Evolutionary conservation across 1,284 basidiomycete species (phyloP).

Genomic region (Microbotryum intermedium): DNA sequence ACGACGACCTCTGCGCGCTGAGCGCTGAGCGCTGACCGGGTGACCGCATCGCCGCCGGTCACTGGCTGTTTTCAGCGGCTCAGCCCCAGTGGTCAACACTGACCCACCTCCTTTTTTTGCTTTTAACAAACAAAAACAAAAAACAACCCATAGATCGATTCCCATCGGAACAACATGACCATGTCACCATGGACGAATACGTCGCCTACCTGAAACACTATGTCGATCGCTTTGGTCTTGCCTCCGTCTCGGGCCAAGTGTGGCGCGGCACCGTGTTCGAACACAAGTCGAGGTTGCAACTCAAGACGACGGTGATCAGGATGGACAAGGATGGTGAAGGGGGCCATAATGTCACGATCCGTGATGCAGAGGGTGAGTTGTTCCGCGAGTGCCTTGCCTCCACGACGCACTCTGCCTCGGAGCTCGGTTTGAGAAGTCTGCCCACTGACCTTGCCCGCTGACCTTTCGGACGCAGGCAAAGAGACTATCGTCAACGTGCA

Average conservation of each 20-base stretch:
- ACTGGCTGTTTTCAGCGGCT: too few relatives aligned
- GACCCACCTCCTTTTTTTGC: too few relatives aligned
- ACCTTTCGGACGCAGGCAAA: conserved; percentile 1
- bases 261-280: conserved; percentile 20
- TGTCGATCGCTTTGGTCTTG: conserved; percentile 46
- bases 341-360: conserved; percentile 39
- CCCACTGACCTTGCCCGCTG: background rate
- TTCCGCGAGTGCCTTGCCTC: conserved; percentile 27
- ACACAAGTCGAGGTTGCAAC: conserved; percentile 41
- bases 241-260: conserved; percentile 8
- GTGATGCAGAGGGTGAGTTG: conserved; percentile 23
- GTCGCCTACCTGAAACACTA: conserved; percentile 54
- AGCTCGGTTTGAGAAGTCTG: background rate
- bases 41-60: too few relatives aligned
- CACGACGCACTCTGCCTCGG: too few relatives aligned
- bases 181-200: conserved; percentile 52
- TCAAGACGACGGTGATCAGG: conserved; percentile 45
- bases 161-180: conserved; percentile 40
- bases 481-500: conserved; percentile 38
- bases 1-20: too few relatives aligned
- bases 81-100: too few relatives aligned
- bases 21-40: too few relatives aligned
- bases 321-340: conserved; percentile 39
- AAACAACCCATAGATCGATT: conserved; percentile 10
- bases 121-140: too few relatives aligned